Evolutionary conservation across 306 rosid species (phyloP), one percentile per base, ranked within the genome.

Genomic region (Ormosia emarginata): DNA sequence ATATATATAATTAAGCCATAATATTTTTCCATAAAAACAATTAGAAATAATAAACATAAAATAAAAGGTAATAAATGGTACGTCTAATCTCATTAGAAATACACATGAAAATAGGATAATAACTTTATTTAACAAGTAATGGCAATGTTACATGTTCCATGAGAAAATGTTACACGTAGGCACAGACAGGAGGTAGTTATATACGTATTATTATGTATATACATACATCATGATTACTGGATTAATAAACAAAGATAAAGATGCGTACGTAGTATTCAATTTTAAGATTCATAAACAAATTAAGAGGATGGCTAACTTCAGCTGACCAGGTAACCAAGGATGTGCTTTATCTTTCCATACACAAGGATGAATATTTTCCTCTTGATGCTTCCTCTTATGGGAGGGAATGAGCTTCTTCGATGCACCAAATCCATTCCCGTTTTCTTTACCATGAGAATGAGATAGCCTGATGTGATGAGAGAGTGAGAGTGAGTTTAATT

Each of bases 311-410:
- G n/a, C 8, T 8, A 41, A 52, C 9, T 79, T 68, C 8, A 64
- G 65, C 55, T 24, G 68, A 81, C 70, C 49, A 47, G 47, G 65
- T 37, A 56, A 43, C 52, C 34, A n/a, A 75, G 39, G 79, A 79
- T 63, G 4, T 37, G 39, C 89, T 81, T 89, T 9, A 86, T 40
- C 32, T 52, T 85, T 62, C 64, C 74, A 80, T 8, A 74, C 41
- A 84, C 5, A 18, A 74, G 75, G 24, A 40, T 8, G 75, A 89
- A 76, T 29, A 89, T 84, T 80, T 59, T 89, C 79, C 88, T 84
- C 73, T 86, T 86, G 83, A 86, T 82, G 52, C 84, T 72, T 78
- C 92, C 88, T 55, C 89, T 74, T 53, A 6, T 73, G 0, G 83
- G 88, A 75, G 77, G 79, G 65, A 67, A 61, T 17, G 77, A 73